Base-by-base conservation (phyloP, 1,139 yeast species). In the Saccharomyces hybrid region DNA sequence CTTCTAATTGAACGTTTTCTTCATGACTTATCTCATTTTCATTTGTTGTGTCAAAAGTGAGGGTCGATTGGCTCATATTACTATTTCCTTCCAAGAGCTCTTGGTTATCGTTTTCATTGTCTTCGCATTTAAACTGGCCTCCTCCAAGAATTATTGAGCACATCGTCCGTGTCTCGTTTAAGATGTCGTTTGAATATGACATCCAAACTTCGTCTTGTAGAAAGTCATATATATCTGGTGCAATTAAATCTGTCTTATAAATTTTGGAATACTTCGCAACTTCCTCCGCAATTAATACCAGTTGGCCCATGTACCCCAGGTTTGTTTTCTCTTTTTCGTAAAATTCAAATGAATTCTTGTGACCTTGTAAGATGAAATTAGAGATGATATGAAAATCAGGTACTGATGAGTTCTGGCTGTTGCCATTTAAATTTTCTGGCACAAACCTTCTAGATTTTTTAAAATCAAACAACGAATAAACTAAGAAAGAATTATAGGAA, bases 301-400 rank as follows among this genome's bases (percentile, higher is more conserved):
- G 76, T 71, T 93, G 99, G 31, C 99, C 99, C 96, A 93, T 95
- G 70, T 87, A 95, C 1, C 99, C 99, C 56, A 91, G 75, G 60
- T 97, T 80, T 59, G 88, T 78, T 1, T 88, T 86, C 54, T 83
- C 81, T 56, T 73, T 73, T 67, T 83, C 87, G 56, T 71, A 73
- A 68, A 87, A 87, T 54, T 82, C 82, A 55, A 82, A 81, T 62
- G 96, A 90, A 56, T 80, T 76, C 60, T 77, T 74, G 69, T 93
- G 96, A 7, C 98, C 98, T 56, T 85, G 82, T 53, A 91, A 81
- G 54, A 93, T 90, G 53, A 85, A 79, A 63, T 83, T 81, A 26
- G 93, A 88, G 55, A 95, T 85, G 51, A 83, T 78, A 46, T 91
- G 95, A 61, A 83, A 79, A 53, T 84, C 85, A 25, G 13, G 11